Base-by-base conservation (phyloP, 176 grass and related monocot species). In the Olyra latifolia region DNA sequence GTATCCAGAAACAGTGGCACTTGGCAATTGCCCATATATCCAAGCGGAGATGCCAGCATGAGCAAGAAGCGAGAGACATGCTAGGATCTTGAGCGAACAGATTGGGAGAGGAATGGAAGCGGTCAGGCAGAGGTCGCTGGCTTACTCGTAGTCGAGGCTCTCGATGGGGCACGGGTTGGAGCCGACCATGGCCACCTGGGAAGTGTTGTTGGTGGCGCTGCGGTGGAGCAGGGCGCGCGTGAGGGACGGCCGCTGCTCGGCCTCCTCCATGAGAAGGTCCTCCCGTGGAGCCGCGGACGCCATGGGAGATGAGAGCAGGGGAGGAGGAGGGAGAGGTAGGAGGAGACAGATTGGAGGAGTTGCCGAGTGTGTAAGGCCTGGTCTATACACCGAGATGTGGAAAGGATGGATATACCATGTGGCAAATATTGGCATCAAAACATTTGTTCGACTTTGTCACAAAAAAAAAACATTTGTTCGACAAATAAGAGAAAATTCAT, bases 111-210 rank as follows among this genome's bases (percentile, higher is more conserved):
- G 22, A 74, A 66, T 46, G 39, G 13, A 46, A 52, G 5, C 32
- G 32, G 32, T 35, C 4, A 35, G 32, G 65, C 5, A 16, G 59
- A 35, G 20, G 57, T 40, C 38, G 20, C 5, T 14, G 10, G 25
- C 78, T 83, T 84, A 97, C 94, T 97, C 94, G 79, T 94, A 97
- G 54, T 97, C 91, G 39, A 97, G 94, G 87, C 91, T 97, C 89
- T 97, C 89, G 47, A 97, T 94, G 52, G 91, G 94, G 89, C 94
- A 97, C 5, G 84, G 72, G 20, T 98, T 92, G 89, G 95, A 98
- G 69, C 95, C 95, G 73, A 98, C 89, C 88, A 94, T 94, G 88
- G 95, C 95, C 52, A 98, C 61, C 83, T 98, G 92, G 53, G 95
- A 98, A 57, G 90, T 87, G 83, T 89, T 92, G 72, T 91, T 98